Base-by-base conservation (phyloP, 768 basidiomycete genomes). In the Mycena epipterygia region DNA sequence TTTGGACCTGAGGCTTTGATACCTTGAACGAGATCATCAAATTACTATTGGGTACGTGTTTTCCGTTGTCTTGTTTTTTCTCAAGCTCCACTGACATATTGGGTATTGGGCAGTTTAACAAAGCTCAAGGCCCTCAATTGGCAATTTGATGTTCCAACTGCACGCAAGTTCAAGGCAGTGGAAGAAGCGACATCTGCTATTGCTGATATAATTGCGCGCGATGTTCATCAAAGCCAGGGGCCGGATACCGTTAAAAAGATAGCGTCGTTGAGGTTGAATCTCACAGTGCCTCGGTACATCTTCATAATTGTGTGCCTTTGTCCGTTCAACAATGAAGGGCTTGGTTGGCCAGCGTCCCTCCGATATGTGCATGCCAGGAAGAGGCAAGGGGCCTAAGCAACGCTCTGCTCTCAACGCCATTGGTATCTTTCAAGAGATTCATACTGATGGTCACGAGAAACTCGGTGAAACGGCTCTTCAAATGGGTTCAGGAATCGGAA, bases 371-470 rank as follows among this genome's bases (percentile, higher is more conserved):
- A 14, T 14, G 23, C 61, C 61, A 12, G 60, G 60, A 8, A 23
- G 60, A 2, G n/a, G 23, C 4, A 51, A 42, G 12, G 51, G 37
- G 21, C 59, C 39, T 9, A 53, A 61, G 21, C 7, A 27, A 19
- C 59, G 67, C 57, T 17, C 25, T 23, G 46, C 52, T 48, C 65
- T 67, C 32, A 27, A 56, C 16, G 56, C 53, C 5, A 49, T 60
- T 9, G 55, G 44, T 16, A 49, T 67, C 19, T 67, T 67, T 37
- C 53, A 67, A 49, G 65, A 67, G 41, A 58, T 67, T 32, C 56
- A 68, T 27, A 32, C 25, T 8, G 66, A 68, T 39, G 59, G 67
- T 27, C 67, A 62, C 37, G 67, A 68, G 42, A 61, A 68, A 44
- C 67, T 68, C 8, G 49, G 56, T 39, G 44, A 58, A n/a, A 60